Evolutionary conservation across 2,329 filamentous ascomycete species (phyloP).

Genomic region (Fusarium poae): DNA sequence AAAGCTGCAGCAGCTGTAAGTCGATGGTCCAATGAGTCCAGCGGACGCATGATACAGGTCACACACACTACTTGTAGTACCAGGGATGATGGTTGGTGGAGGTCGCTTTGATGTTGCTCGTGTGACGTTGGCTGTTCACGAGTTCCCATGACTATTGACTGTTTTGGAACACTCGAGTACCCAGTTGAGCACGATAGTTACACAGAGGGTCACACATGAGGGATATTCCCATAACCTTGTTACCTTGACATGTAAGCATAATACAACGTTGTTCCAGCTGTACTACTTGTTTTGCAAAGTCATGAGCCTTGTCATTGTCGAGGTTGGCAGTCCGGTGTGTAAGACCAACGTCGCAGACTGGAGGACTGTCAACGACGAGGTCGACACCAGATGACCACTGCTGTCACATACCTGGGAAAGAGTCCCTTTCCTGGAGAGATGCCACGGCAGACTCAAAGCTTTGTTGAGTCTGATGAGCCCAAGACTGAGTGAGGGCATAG

Average conservation of each 20-base stretch:
- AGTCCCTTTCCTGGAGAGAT: conserved; percentile 86
- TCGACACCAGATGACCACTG: conserved; percentile 62
- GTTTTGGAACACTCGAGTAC: background rate
- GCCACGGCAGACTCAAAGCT: conserved; percentile 87
- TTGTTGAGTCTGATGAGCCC: conserved; percentile 76
- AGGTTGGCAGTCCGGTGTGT: conserved; percentile 80
- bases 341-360: conserved; percentile 79
- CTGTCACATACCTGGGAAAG: conserved; percentile 83
- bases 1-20: background rate
- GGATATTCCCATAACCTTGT: background rate
- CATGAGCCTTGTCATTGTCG: conserved; percentile 76
- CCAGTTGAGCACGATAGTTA: background rate
- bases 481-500: conserved; percentile 75
- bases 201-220: background rate
- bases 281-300: conserved; percentile 79
- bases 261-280: background rate
- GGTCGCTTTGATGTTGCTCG: background rate
- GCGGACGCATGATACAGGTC: background rate
- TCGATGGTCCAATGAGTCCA: background rate
- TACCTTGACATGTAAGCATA: background rate
- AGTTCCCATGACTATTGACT: background rate
- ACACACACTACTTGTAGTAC: no score
- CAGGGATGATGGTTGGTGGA: background rate
- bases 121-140: background rate
- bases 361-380: conserved; percentile 66